Conservation (phyloP, 2,329 filamentous ascomycete species). For the Sclerotinia minor region DNA sequence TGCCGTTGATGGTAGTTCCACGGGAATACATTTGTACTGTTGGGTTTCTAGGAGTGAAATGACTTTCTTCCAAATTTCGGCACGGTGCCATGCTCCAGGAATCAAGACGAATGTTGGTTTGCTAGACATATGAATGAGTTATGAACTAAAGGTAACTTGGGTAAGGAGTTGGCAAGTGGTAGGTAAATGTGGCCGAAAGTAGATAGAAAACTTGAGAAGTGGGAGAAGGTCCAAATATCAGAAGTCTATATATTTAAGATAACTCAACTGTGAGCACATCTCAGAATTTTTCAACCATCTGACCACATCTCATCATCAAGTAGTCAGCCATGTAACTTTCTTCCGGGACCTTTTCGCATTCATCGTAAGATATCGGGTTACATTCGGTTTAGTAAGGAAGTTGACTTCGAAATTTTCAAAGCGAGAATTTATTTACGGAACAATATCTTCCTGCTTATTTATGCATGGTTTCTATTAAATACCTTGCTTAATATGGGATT, state of each 20-base stretch:
- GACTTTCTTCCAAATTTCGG: constrained; percentile 44
- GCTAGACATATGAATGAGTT: constrained; percentile 23
- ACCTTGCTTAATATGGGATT: background rate
- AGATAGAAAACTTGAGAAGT: background rate
- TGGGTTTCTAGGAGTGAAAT: constrained; percentile 39
- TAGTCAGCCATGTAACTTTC: constrained; percentile 4
- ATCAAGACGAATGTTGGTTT: constrained; percentile 48
- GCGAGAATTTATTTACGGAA: no score
- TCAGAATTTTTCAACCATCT: background rate
- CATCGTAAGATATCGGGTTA: constrained; percentile 8
- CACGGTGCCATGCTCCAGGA: constrained; percentile 51
- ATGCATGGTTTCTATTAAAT: background rate
- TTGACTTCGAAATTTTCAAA: no score
- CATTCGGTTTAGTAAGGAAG: background rate
- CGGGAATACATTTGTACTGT: constrained; percentile 39
- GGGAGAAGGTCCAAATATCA: background rate
- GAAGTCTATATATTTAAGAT: background rate
- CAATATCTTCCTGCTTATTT: no score
- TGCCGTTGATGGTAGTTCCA: constrained; percentile 44
- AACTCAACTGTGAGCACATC: rapidly evolving
- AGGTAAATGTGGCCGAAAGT: background rate
- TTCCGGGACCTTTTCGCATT: constrained; percentile 4
- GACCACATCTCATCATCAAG: background rate
- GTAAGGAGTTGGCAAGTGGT: background rate
- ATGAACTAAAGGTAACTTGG: no score